Base-by-base conservation (phyloP, 257 asterid genomes). In the Thymus quinquecostatus region DNA sequence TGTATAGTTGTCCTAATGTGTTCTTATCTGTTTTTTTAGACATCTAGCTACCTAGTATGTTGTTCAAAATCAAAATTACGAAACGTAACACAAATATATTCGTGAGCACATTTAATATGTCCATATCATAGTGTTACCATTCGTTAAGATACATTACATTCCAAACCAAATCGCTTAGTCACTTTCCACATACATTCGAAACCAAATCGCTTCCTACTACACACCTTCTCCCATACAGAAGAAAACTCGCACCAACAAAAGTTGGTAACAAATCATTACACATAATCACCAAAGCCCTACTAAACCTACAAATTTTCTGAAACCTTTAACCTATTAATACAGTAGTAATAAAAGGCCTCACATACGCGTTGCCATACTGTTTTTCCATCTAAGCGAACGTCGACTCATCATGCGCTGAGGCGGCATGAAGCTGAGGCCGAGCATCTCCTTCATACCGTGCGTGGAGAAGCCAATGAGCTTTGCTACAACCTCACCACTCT, bases 341-440 rank as follows among this genome's bases (percentile, higher is more conserved):
- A 33, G 64, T 33, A 33, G 64, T 33, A 11, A 32, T 2, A 33
- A 33, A 33, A 33, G 48, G 47, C 56, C 77, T 82, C 74, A 72
- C 30, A 78, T 14, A 75, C 80, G 78, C 27, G 83, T 64, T 9
- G 79, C n/a, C 86, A 81, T 71, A 40, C 88, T 80, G 47, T 75
- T 78, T 71, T 79, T 87, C 93, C 92, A 86, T 65, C 82, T 61
- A 41, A 84, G 85, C 5, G 88, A 84, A 70, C 88, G 84, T 45
- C 87, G 72, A 34, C 53, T 70, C 49, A 49, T 58, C 13, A 49
- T 63, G 6, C 82, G 80, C 10, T 82, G 78, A 60, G 89, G 86
- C 13, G 87, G 86, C 44, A 82, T 64, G 77, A 87, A 87, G 78
- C 87, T 80, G 61, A 89, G 89, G 10, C 92, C 94, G 54, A 89